Conservation (phyloP, 306 rosid species). For the Mimosa bimucronata region DNA sequence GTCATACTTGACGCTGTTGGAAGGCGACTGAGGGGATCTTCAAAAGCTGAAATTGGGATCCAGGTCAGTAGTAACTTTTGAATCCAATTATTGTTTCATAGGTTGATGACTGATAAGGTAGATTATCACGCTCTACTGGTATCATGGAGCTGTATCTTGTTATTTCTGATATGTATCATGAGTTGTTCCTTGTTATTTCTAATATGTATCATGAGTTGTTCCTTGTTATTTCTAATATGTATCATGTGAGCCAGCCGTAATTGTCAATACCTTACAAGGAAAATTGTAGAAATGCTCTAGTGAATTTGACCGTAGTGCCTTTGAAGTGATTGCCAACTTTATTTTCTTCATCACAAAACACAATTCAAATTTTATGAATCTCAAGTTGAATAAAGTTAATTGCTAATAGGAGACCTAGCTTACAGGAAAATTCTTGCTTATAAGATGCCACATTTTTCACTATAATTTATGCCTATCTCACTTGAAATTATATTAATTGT, state of each 20-base stretch:
- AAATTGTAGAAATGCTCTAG: conserved; percentile 3
- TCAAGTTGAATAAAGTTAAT: too few relatives aligned
- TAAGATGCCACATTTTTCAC: too few relatives aligned
- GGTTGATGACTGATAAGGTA: neutral
- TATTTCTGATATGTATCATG: neutral
- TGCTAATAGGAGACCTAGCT: too few relatives aligned
- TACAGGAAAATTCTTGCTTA: too few relatives aligned
- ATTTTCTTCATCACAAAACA: too few relatives aligned
- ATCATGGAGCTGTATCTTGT: conserved; percentile 11
- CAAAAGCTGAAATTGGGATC: conserved; percentile 68
- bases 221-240: neutral
- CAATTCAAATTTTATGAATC: too few relatives aligned
- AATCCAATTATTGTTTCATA: conserved; percentile 27
- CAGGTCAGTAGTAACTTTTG: conserved; percentile 70
- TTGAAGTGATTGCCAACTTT: neutral
- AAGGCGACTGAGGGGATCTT: conserved; percentile 66
- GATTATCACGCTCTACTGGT: conserved; percentile 4
- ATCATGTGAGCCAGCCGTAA: neutral
- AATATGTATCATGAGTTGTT: neutral
- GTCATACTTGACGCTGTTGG: conserved; percentile 76
- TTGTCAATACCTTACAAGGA: neutral
- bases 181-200: neutral
- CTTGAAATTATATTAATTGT: too few relatives aligned
- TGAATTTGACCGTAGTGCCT: conserved; percentile 7
- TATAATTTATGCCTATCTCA: too few relatives aligned